Evolutionary conservation across 208 protist species (phyloP), one percentile per base, ranked within the genome.

Genomic region (Phytomonas sp.): DNA sequence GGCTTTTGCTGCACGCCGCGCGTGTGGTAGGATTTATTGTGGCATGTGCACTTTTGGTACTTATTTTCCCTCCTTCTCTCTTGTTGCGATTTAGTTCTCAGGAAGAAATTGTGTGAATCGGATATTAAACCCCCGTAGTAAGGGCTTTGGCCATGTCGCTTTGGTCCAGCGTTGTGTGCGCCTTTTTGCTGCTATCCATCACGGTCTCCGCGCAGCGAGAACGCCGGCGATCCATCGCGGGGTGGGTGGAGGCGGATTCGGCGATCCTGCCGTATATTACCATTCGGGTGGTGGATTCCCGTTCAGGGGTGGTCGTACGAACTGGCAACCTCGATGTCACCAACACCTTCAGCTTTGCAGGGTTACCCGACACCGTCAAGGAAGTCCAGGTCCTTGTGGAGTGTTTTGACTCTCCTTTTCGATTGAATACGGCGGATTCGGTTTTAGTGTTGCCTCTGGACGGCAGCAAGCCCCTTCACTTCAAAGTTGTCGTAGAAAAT

Each of bases 331-430:
- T 90, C 19, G 84, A 88, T 59, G 66, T 69, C n/a, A 90, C 82
- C 36, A 78, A 70, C 74, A 87, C 77, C 23, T 89, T 93, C 78
- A 79, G 79, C 63, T 88, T 93, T 63, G 63, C 77, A 45, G 81
- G 76, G 29, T 76, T 93, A 14, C 75, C 79, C 10, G 62, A 59
- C n/a, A 66, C 77, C 1, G 77, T 71, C 26, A 69, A 73, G 26
- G 78, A 76, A 10, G 77, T 93, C 1, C 82, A 83, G 63, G 80
- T 81, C 0, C 73, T 83, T 0, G 69, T 81, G 29, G 76, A 87
- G 33, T 67, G 86, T 14, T 80, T 84, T 19, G 80, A 75, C 16
- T 76, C 79, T 52, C 75, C 67, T 26, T 82, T 76, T 67, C 60
- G 36, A 32, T 68, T 84, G 26, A 56, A 56, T 56, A 56, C 45